Evolutionary conservation across 2,329 filamentous ascomycete species (phyloP).

Genomic region (Microdochium trichocladiopsis): DNA sequence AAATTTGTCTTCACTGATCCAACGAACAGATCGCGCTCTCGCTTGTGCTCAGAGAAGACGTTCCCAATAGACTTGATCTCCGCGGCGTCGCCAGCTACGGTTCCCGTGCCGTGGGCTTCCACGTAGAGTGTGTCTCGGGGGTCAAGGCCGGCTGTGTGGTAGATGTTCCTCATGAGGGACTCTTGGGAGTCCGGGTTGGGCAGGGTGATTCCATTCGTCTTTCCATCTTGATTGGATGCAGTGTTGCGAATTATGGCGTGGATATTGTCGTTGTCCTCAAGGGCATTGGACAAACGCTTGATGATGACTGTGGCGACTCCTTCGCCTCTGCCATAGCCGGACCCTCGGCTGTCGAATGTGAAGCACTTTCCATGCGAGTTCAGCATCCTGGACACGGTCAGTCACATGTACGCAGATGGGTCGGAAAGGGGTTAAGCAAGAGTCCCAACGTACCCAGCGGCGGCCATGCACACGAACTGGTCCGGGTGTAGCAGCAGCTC

Average conservation of each 20-base stretch:
- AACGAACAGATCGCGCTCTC: constrained; percentile 1
- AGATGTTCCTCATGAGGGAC: constrained; percentile 10
- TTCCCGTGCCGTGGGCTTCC: constrained; percentile 17
- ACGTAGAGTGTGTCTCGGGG: constrained; percentile 12
- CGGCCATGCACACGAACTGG: not conserved
- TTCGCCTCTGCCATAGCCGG: constrained; percentile 2
- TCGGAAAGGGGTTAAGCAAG: too few species aligned
- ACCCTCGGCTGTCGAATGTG: not conserved
- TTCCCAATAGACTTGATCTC: constrained; percentile 8
- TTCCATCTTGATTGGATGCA: constrained; percentile 7
- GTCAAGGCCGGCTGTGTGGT: constrained; percentile 12
- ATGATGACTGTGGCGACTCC: constrained; percentile 5
- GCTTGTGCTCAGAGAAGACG: constrained; percentile 6
- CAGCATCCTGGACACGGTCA: not conserved
- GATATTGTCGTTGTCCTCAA: constrained; percentile 6
- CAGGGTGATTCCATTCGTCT: constrained; percentile 16
- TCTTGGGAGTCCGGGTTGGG: constrained; percentile 16
- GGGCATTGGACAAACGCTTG: constrained; percentile 5
- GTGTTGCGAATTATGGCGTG: constrained; percentile 7
- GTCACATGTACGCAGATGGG: not conserved
- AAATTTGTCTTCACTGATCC: constrained; percentile 12
- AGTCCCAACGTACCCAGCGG: not conserved
- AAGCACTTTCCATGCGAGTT: not conserved
- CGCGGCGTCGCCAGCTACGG: constrained; percentile 7
- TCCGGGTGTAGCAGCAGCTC: constrained; percentile 1